phyloP scores from a whole-genome alignment of 2,329 filamentous ascomycete species.

The Epichloe uncinata region DNA sequence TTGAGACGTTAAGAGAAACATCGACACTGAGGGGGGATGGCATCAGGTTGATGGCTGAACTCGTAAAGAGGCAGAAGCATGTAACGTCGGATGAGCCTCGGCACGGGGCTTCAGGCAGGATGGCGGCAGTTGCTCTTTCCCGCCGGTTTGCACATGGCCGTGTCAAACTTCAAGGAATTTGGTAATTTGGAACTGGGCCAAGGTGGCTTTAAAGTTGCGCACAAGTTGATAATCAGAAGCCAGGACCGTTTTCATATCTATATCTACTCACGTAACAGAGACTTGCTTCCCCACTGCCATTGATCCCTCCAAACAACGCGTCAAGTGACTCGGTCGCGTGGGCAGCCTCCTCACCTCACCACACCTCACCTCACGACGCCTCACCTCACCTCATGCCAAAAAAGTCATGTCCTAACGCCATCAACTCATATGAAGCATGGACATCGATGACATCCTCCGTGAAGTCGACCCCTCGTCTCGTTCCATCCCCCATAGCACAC shows the following conservation, averaged over 20 bases:
- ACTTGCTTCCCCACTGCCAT: not conserved
- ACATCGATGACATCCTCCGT: constrained; percentile 68
- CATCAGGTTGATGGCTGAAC: not conserved
- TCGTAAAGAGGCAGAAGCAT: not conserved
- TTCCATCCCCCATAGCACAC: constrained; percentile 42
- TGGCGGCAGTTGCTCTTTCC: not conserved
- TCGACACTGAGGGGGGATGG: not conserved
- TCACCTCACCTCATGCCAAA: too few species aligned
- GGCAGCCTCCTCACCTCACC: not conserved
- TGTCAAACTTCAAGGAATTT: too few species aligned
- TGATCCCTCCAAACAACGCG: not conserved
- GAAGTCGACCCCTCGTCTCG: constrained; percentile 52
- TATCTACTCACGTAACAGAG: too few species aligned
- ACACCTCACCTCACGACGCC: not conserved
- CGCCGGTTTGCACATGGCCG: too few species aligned
- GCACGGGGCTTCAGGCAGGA: not conserved
- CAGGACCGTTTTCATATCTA: too few species aligned
- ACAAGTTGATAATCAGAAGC: too few species aligned
- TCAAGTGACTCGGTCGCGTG: too few species aligned
- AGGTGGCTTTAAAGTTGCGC: too few species aligned
- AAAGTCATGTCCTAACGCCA: not conserved
- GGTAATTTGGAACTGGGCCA: too few species aligned
- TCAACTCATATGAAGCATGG: constrained; percentile 34
- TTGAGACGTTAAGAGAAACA: too few species aligned
- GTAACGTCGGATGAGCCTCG: not conserved